Percentiles rank a stretch among this genome's conserved stretches.
Evolutionary conservation across 2,329 filamentous ascomycete genomes (phyloP).

Genomic region (Diaporthe batatas): DNA sequence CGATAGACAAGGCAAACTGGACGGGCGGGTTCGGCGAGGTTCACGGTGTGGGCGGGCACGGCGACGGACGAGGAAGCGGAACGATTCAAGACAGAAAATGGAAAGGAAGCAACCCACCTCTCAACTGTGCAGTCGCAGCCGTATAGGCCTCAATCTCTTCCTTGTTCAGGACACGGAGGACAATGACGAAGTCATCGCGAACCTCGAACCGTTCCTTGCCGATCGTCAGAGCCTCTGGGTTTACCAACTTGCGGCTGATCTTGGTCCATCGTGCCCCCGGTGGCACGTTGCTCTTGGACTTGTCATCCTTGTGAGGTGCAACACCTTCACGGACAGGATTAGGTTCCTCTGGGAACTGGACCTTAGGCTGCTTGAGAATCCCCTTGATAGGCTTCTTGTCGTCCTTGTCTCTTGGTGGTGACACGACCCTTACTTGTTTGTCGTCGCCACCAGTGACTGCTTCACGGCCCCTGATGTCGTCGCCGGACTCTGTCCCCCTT

Average conservation of each 20-base stretch:
- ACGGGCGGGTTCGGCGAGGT: conserved; percentile 41
- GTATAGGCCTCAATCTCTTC: conserved; percentile 93
- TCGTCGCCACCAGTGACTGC: conserved; percentile 53
- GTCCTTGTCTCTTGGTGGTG: conserved; percentile 74
- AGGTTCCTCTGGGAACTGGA: conserved; percentile 87
- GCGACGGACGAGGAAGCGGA: conserved; percentile 40
- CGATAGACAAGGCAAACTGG: conserved; percentile 33
- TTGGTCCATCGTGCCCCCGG: conserved; percentile 91
- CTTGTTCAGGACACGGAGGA: conserved; percentile 86
- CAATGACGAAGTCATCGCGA: conserved; percentile 93
- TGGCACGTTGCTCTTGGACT: conserved; percentile 79
- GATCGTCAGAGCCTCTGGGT: conserved; percentile 85
- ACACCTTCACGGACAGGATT: conserved; percentile 90
- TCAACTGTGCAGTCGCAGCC: conserved; percentile 82
- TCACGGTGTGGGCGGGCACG: conserved; percentile 42
- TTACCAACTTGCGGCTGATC: conserved; percentile 89
- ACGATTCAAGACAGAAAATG: conserved; percentile 37
- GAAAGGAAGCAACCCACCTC: conserved; percentile 69
- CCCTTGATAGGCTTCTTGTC: conserved; percentile 81
- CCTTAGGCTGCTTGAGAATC: conserved; percentile 86
- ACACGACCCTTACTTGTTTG: conserved; percentile 76
- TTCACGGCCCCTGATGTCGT: conserved; percentile 60
- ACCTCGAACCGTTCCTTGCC: conserved; percentile 95
- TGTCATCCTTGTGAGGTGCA: conserved; percentile 90
- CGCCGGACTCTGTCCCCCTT: conserved; percentile 41